These are phyloP conservation scores for Neurospora africana DNA, from an alignment of 495 filamentous ascomycete genomes.

Conservation along the genomic window DNA sequence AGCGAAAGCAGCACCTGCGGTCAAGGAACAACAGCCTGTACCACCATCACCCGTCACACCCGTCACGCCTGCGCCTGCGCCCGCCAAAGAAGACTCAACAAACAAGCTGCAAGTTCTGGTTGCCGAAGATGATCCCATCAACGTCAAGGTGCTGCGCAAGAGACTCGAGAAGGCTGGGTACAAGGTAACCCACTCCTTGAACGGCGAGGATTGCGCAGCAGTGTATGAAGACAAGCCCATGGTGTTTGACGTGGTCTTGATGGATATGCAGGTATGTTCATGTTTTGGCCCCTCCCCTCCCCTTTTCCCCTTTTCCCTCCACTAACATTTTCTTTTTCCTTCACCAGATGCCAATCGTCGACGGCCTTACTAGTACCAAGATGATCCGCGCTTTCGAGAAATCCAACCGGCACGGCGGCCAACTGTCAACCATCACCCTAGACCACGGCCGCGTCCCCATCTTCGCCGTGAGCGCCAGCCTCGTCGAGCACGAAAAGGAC, in stretches of 20 bases:
- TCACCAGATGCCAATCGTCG: constrained; percentile 81
- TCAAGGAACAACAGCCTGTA: background rate
- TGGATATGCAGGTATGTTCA: constrained; percentile 84
- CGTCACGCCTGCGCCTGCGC: background rate
- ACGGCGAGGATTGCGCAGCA: constrained; percentile 78
- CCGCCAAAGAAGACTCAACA: background rate
- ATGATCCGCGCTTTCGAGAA: constrained; percentile 69
- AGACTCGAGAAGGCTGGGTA: constrained; percentile 73
- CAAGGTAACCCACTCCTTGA: constrained; percentile 59
- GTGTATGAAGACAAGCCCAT: constrained; percentile 49
- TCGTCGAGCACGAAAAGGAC: constrained; percentile 52
- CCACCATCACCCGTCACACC: background rate
- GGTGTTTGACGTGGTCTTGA: constrained; percentile 75
- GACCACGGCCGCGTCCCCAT: constrained; percentile 58
- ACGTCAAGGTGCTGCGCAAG: constrained; percentile 79
- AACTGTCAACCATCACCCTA: constrained; percentile 37
- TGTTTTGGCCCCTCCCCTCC: constrained; percentile 10
- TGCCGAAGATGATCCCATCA: constrained; percentile 90
- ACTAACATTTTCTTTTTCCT: background rate
- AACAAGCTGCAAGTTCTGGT: constrained; percentile 56
- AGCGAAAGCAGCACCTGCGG: background rate
- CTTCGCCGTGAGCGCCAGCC: constrained; percentile 52
- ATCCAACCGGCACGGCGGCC: constrained; percentile 14
- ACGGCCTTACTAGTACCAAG: constrained; percentile 72
- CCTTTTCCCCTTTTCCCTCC: background rate